Percentiles rank a stretch among this genome's conserved stretches.
These are phyloP conservation scores for Coemansia sp. DNA, from an alignment of 192 early-diverging fungal genomes.

Conservation along the genomic window DNA sequence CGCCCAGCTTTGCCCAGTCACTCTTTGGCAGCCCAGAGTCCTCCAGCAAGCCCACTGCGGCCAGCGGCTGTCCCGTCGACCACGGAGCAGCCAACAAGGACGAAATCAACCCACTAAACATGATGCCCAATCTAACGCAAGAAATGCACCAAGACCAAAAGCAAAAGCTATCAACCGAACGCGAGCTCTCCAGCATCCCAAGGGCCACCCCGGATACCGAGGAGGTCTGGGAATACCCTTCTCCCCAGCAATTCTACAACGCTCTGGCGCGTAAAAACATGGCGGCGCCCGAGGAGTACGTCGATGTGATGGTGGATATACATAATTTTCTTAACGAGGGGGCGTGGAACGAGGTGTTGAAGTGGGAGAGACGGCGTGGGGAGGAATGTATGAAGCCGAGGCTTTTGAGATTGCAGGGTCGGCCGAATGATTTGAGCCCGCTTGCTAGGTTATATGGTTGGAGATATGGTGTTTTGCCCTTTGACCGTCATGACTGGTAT, in stretches of 20 bases:
- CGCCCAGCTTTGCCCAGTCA: slow-evolving; percentile 28
- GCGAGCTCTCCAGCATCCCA: slow-evolving; percentile 75
- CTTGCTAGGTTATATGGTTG: slow-evolving; percentile 56
- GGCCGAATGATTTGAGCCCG: slow-evolving; percentile 74
- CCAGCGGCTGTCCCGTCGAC: slow-evolving; percentile 58
- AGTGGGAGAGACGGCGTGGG: slow-evolving; percentile 71
- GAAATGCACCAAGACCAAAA: slow-evolving; percentile 62
- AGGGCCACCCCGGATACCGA: slow-evolving; percentile 14
- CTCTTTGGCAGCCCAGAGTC: slow-evolving; percentile 11
- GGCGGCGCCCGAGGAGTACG: slow-evolving; percentile 77
- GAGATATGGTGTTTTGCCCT: slow-evolving; percentile 76
- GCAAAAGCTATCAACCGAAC: slow-evolving; percentile 71
- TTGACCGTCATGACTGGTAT: slow-evolving; percentile 98
- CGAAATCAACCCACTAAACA: slow-evolving; percentile 79
- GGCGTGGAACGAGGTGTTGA: slow-evolving; percentile 89
- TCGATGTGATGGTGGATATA: slow-evolving; percentile 93
- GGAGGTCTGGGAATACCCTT: slow-evolving; percentile 82
- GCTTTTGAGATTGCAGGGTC: slow-evolving; percentile 79
- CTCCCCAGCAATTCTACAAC: slow-evolving; percentile 88
- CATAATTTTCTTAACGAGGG: slow-evolving; percentile 98
- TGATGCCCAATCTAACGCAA: slow-evolving; percentile 83
- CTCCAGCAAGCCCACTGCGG: background rate
- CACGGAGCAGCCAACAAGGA: slow-evolving; percentile 18
- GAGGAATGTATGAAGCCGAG: slow-evolving; percentile 61
- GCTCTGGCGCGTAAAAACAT: slow-evolving; percentile 81